Percentiles rank a stretch among this genome's conserved stretches.
Evolutionary conservation across 106 monocot genomes (phyloP).

Genomic region (Cymbidium sinense): DNA sequence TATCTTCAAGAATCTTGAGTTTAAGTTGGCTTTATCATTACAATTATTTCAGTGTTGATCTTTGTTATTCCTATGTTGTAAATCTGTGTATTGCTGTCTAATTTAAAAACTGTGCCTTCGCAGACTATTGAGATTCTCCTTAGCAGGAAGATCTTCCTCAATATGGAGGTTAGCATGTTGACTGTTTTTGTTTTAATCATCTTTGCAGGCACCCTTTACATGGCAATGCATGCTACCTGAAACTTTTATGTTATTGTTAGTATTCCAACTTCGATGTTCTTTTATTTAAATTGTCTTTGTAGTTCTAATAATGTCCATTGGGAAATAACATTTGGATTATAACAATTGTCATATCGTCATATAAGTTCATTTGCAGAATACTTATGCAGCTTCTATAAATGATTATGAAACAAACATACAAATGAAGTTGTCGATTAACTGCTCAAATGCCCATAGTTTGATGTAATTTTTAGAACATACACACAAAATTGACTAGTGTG

Average conservation of each 20-base stretch:
- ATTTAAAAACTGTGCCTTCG: conserved; percentile 20
- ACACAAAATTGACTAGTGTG: too few species aligned
- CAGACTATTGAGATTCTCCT: conserved; percentile 93
- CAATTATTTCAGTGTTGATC: not conserved
- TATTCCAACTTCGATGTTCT: not conserved
- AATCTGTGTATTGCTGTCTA: not conserved
- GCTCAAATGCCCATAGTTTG: not conserved
- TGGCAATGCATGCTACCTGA: not conserved
- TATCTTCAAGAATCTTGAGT: not conserved
- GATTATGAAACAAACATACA: not conserved
- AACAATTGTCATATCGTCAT: not conserved
- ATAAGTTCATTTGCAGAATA: not conserved
- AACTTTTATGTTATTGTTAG: not conserved
- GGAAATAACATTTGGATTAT: not conserved
- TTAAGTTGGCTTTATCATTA: not conserved
- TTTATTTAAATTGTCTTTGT: not conserved
- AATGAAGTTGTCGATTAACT: not conserved
- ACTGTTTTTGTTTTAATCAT: not conserved
- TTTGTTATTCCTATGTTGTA: conserved; percentile 2
- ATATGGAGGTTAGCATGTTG: conserved; percentile 59
- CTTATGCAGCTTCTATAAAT: not conserved
- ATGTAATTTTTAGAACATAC: too few species aligned
- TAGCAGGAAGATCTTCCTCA: conserved; percentile 67
- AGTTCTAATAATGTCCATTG: not conserved
- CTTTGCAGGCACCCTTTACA: not conserved